A percentile compares a stretch with the other conserved stretches of the same genome.
These are phyloP conservation scores for Naematelia aurantialba DNA, from an alignment of 768 basidiomycete species.

Conservation along the genomic window DNA sequence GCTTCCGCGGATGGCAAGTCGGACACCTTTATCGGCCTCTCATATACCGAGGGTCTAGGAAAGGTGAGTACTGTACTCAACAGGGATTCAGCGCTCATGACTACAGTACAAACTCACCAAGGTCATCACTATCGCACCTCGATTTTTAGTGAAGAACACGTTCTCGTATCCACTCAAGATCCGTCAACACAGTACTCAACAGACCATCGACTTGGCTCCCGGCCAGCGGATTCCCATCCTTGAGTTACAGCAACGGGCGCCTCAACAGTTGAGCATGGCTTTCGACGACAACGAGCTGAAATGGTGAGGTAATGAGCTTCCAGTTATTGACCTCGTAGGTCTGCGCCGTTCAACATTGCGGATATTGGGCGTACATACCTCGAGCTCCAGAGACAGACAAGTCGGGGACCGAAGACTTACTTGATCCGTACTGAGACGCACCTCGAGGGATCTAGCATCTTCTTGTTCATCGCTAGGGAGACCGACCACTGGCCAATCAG, in stretches of 20 bases:
- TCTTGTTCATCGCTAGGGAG: conserved; percentile 67
- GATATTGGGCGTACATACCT: conserved; percentile 68
- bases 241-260: conserved; percentile 60
- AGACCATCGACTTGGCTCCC: conserved; percentile 63
- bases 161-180: conserved; percentile 66
- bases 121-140: conserved; percentile 82
- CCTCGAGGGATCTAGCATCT: conserved; percentile 82
- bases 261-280: conserved; percentile 74
- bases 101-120: conserved; percentile 81
- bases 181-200: conserved; percentile 71
- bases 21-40: conserved; percentile 72
- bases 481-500: conserved; percentile 80
- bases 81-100: not conserved
- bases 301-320: conserved; percentile 23
- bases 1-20: conserved; percentile 62
- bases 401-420: conserved; percentile 50
- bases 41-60: conserved; percentile 89
- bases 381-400: conserved; percentile 21
- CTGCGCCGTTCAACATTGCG: conserved; percentile 83
- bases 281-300: conserved; percentile 73
- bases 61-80: conserved; percentile 54
- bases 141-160: conserved; percentile 84
- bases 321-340: conserved; percentile 58
- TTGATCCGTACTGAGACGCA: conserved; percentile 73
- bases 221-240: conserved; percentile 68